phyloP scores from a whole-genome alignment of 148 eudicot genomes.

The Hydrangea macrophylla region DNA sequence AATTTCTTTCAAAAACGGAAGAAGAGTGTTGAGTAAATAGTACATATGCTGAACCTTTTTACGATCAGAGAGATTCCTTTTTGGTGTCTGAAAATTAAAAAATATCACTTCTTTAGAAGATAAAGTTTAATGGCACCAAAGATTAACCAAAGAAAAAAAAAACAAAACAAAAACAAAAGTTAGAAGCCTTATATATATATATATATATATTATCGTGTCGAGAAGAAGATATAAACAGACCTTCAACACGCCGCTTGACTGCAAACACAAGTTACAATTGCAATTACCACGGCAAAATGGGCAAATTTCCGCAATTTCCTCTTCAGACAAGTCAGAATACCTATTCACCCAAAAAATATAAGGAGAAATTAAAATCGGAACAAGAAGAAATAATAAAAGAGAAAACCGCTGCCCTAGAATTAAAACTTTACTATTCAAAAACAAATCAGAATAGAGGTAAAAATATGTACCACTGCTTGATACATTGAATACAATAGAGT shows the following conservation, averaged over 20 bases:
- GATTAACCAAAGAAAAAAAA: too few relatives aligned
- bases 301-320: conserved; percentile 56
- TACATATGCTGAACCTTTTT: conserved; percentile 53
- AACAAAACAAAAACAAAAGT: too few relatives aligned
- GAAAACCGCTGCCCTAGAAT: neutral
- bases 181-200: too few relatives aligned
- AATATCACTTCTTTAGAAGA: neutral
- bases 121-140: too few relatives aligned
- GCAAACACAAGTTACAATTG: conserved; percentile 75
- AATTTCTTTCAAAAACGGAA: conserved; percentile 59
- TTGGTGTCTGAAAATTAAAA: conserved; percentile 42
- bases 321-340: conserved; percentile 60
- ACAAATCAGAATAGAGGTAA: conserved; percentile 11
- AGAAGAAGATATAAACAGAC: conserved; percentile 27
- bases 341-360: conserved; percentile 26
- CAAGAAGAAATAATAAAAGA: neutral
- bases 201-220: too few relatives aligned
- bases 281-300: conserved; percentile 74
- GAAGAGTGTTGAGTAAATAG: conserved; percentile 49
- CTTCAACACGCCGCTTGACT: conserved; percentile 42
- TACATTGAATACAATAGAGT: conserved; percentile 60
- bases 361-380: conserved; percentile 1
- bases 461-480: conserved; percentile 59
- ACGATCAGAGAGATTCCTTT: conserved; percentile 34
- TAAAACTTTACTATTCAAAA: neutral